phyloP scores from a whole-genome alignment of 169 alveolate species.

The Plasmodium gonderi region DNA sequence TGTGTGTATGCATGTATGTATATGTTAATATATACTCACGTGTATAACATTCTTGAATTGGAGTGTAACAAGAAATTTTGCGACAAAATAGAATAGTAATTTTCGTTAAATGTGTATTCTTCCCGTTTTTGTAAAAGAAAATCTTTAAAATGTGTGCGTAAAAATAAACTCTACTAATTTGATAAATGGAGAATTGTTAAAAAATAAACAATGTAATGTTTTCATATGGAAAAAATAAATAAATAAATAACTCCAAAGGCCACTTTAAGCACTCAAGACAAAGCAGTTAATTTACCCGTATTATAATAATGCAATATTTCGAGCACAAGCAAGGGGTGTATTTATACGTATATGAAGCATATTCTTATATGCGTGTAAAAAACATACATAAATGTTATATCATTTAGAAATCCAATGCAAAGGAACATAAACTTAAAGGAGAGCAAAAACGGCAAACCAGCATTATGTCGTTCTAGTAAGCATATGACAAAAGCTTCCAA shows the following conservation, averaged over 20 bases:
- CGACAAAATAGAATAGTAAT: background rate
- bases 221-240: background rate
- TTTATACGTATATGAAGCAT: background rate
- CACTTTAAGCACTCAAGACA: background rate
- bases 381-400: background rate
- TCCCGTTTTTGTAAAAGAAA: background rate
- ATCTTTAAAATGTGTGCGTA: background rate
- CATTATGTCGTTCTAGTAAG: background rate
- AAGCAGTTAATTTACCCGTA: background rate
- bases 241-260: background rate
- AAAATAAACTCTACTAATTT: background rate
- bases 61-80: background rate
- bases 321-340: background rate
- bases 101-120: background rate
- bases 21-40: slow-evolving; percentile 10
- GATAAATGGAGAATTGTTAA: background rate
- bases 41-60: background rate
- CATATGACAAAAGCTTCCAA: background rate
- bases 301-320: background rate
- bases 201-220: background rate
- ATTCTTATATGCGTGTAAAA: background rate
- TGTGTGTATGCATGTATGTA: background rate
- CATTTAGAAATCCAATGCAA: background rate
- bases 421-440: background rate
- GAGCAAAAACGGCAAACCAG: background rate